A percentile compares a stretch with the other conserved stretches of the same genome.
Evolutionary conservation across 345 rosid genomes (phyloP).

Genomic region (Salix brachista): DNA sequence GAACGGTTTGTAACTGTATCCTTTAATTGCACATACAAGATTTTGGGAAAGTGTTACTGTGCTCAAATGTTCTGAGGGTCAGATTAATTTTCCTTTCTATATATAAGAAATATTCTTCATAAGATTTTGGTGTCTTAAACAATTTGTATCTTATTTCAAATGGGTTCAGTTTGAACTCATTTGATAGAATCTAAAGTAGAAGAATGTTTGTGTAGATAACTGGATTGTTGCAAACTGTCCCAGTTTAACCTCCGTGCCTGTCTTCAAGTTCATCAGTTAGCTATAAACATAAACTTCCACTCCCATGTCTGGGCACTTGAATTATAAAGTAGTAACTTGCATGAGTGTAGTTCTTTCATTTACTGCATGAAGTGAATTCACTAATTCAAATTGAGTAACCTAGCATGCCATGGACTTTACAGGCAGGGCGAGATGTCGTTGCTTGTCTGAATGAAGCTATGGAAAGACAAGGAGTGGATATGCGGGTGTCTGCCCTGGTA

Average conservation of each 20-base stretch:
- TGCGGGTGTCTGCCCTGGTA: conserved; percentile 82
- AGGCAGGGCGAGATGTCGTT: conserved; percentile 78
- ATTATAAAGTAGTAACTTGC: not conserved
- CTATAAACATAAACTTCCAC: too few species aligned
- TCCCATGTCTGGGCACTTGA: not conserved
- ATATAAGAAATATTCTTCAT: not conserved
- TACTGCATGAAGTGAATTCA: not conserved
- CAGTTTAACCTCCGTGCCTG: too few species aligned
- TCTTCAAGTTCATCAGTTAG: too few species aligned
- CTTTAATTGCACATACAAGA: not conserved
- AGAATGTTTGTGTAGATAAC: too few species aligned
- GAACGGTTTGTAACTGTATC: conserved; percentile 51
- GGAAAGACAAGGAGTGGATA: conserved; percentile 55
- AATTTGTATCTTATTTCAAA: not conserved
- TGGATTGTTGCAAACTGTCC: not conserved
- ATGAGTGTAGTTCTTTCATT: not conserved
- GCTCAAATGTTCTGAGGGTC: too few species aligned
- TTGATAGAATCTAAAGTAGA: not conserved
- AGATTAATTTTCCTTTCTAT: too few species aligned
- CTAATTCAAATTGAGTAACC: not conserved
- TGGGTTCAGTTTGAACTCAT: not conserved
- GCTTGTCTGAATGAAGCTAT: conserved; percentile 82
- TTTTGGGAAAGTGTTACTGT: too few species aligned
- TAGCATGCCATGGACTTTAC: not conserved
- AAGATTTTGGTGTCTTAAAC: too few species aligned